These are phyloP conservation scores for Fusarium sp. DNA, from an alignment of 2,329 filamentous ascomycete genomes.

Conservation along the genomic window DNA sequence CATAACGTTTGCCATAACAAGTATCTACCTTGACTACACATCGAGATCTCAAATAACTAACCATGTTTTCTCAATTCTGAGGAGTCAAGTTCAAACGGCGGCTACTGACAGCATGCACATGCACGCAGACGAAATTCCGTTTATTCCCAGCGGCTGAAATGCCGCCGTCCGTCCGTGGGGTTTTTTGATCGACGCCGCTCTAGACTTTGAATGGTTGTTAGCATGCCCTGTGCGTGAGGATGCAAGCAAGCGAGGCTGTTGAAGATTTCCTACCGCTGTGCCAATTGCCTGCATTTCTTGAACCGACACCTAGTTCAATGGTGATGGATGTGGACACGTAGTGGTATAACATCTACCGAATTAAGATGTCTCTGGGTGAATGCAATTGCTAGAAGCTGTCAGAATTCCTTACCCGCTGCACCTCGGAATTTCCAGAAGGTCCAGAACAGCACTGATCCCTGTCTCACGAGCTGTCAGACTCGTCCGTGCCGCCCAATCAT, in stretches of 20 bases:
- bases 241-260: not conserved
- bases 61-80: not conserved
- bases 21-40: not conserved
- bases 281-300: not conserved
- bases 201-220: not conserved
- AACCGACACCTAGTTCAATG: not conserved
- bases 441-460: conserved; percentile 17
- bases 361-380: not conserved
- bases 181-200: conserved; percentile 7
- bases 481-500: not conserved
- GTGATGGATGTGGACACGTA: not conserved
- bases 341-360: not conserved
- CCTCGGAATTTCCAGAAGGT: conserved; percentile 24
- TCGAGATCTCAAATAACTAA: not conserved
- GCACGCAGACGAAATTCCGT: not conserved
- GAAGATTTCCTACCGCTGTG: conserved; percentile 1
- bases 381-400: not conserved
- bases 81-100: not conserved
- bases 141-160: conserved; percentile 5
- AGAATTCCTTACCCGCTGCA: conserved; percentile 6
- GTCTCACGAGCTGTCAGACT: conserved; percentile 9
- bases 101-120: not conserved
- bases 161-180: not conserved
- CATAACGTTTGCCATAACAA: not conserved
- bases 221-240: conserved; percentile 10